Evolutionary conservation across 345 rosid species (phyloP), one percentile per base, ranked within the genome.

Genomic region (Stellera chamaejasme): DNA sequence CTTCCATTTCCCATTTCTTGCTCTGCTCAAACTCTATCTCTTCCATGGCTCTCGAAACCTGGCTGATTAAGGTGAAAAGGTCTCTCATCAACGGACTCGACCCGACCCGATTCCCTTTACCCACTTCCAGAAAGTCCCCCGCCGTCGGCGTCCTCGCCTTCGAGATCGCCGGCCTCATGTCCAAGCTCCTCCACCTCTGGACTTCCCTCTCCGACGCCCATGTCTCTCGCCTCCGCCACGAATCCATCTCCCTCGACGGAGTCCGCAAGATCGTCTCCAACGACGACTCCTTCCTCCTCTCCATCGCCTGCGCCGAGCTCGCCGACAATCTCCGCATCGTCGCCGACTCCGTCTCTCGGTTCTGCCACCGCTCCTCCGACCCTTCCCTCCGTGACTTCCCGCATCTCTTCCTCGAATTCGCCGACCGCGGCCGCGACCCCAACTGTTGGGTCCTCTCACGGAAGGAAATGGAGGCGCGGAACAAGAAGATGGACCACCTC

Each of bases 11-110:
- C 23, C 23, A 19, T 19, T 19, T 19, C 23, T 19, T 19, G 23
- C 23, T 19, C 23, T 1, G 23, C 23, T 19, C 23, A 19, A 19
- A 19, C 23, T 19, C 23, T 19, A 5, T 32, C 39, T 32, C 36
- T 51, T 6, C 10, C 48, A 89, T 90, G 99, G 95, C 97, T 71
- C 93, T 93, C 48, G 97, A 93, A 65, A 81, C 96, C 48, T 84
- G 85, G 77, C 65, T 93, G 4, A 41, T 82, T 14, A 89, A 83
- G 68, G 90, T 90, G 15, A 89, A 83, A 69, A 49, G 82, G 12
- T 80, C 83, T 7, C 72, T 87, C n/a, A 69, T 90, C 51, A 71
- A 73, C 43, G 19, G 79, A 41, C 58, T 78, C n/a, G 79, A 79
- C 50, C 72, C 89, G 12, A 81, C 77, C 25, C 61, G 58, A 44